These are phyloP conservation scores for Ilex asprella DNA, from an alignment of 257 asterid genomes.

Conservation along the genomic window DNA sequence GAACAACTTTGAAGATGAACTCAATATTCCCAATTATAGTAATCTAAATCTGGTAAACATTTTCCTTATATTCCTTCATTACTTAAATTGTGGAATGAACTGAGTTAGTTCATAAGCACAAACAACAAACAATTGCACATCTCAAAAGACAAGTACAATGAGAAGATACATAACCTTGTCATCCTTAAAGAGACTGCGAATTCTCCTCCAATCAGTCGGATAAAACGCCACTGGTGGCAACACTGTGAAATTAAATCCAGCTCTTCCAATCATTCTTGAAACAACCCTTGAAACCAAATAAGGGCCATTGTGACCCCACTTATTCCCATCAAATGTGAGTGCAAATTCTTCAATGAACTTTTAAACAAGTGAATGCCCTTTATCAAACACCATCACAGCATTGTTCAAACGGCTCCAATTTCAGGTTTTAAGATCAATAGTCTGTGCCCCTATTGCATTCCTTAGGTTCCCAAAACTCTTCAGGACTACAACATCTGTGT, in stretches of 20 bases:
- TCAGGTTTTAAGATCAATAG: conserved; percentile 40
- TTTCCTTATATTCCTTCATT: too few species aligned
- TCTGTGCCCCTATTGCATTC: conserved; percentile 80
- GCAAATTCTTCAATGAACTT: conserved; percentile 90
- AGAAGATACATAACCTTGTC: too few species aligned
- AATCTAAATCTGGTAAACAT: too few species aligned
- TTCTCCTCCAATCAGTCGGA: too few species aligned
- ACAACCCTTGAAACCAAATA: conserved; percentile 35
- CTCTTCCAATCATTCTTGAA: conserved; percentile 56
- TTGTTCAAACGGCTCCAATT: conserved; percentile 85
- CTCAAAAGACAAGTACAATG: too few species aligned
- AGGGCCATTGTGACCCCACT: conserved; percentile 44
- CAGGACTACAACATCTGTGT: conserved; percentile 64
- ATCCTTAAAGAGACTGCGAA: conserved; percentile 38
- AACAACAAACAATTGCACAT: too few species aligned
- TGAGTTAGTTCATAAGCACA: too few species aligned
- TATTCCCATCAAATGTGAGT: too few species aligned
- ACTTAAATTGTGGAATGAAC: too few species aligned
- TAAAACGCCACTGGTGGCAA: too few species aligned
- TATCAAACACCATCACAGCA: conserved; percentile 85
- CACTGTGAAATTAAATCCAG: conserved; percentile 56
- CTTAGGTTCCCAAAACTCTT: conserved; percentile 40
- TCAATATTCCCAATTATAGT: too few species aligned
- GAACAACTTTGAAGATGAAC: too few species aligned
- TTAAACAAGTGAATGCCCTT: conserved; percentile 65